Evolutionary conservation across 495 filamentous ascomycete genomes (phyloP), one percentile per base, ranked within the genome.

Genomic region (Aspergillus sparsus): DNA sequence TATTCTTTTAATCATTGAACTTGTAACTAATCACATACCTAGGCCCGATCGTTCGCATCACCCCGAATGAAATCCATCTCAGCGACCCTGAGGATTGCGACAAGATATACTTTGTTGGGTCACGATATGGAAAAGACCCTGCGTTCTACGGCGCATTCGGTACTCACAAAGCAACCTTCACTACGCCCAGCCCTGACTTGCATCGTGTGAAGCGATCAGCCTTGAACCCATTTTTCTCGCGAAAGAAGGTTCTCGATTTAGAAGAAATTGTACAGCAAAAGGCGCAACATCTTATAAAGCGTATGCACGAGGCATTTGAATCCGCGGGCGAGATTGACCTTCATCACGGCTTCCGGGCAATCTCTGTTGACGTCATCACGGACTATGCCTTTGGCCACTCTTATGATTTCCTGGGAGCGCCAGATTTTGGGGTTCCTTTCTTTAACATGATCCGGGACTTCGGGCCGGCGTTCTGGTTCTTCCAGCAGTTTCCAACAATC

Each of bases 341-440:
- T 7, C 64, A 66, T 31, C 34, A 63, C n/a, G 74, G 62, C 42
- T 68, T 73, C 62, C 57, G 67, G 31, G 70, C 71, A 31, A 39
- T 80, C 6, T 71, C 78, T n/a, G 66, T 68, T 16, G 79, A 81
- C 54, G 66, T 80, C 45, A 72, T 80, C 35, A 77, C 71, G 21
- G 71, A 77, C 55, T 81, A 79, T 58, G 66, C 72, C 1, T 79
- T 81, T 52, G 72, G 63, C 11, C 31, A 63, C 4, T 61, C 33
- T 31, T 66, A 60, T 44, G 42, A 69, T 36, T 68, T 63, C 18
- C 44, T 70, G 34, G 63, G 56, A 21, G n/a, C 39, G n/a, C 37
- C 53, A 0, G 58, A 62, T 27, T 66, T 70, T 57, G 68, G 65
- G 1, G 18, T 57, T 2, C 58, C 39, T 0, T 70, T 68, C 37